A percentile compares a stretch with the other conserved stretches of the same genome.
Conservation (phyloP, 1,284 basidiomycete species). For the Boletus semigastroideus region DNA sequence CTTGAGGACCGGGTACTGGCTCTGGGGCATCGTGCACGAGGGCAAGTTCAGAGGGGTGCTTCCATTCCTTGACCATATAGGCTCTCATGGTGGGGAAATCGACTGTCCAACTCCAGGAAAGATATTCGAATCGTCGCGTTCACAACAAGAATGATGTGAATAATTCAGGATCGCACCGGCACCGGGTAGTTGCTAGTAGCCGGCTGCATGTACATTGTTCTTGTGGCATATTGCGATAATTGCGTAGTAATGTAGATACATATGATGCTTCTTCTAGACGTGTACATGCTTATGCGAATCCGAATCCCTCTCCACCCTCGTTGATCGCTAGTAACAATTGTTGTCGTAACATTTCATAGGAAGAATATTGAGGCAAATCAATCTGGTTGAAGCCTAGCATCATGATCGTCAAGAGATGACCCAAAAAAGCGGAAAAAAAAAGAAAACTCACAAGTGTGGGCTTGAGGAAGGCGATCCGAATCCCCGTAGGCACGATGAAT, state of each 20-base stretch:
- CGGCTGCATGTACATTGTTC: too few species aligned
- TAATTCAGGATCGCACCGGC: background rate
- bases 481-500: conserved; percentile 94
- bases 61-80: conserved; percentile 70
- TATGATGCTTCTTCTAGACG: conserved; percentile 31
- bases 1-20: conserved; percentile 51
- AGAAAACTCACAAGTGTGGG: conserved; percentile 77
- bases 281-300: conserved; percentile 56
- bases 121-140: too few species aligned
- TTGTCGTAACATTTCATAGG: conserved; percentile 91
- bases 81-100: conserved; percentile 67
- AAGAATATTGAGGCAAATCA: conserved; percentile 87
- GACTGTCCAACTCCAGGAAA: background rate
- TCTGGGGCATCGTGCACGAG: conserved; percentile 60
- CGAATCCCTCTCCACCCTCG: conserved; percentile 92
- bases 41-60: conserved; percentile 70
- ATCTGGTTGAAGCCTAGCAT: conserved; percentile 78
- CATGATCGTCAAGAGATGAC: conserved; percentile 6
- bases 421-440: conserved; percentile 6
- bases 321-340: conserved; percentile 88
- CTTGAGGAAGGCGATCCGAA: conserved; percentile 81
- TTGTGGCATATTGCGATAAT: background rate
- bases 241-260: conserved; percentile 36
- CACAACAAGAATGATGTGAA: background rate
- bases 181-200: background rate